phyloP scores from a whole-genome alignment of 2,329 filamentous ascomycete genomes.

The Alternaria infectoria region DNA sequence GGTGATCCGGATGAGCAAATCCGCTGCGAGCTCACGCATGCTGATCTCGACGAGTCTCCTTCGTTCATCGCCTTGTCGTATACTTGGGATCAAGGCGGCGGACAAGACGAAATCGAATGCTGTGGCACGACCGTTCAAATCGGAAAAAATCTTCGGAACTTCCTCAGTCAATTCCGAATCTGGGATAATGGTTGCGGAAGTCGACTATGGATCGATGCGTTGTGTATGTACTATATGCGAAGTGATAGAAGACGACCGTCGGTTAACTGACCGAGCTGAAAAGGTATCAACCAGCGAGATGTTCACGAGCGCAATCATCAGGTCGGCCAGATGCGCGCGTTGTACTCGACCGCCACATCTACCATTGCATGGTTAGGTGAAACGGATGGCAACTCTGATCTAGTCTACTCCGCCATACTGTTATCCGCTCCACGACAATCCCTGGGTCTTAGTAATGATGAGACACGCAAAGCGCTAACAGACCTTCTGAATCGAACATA shows the following conservation, averaged over 20 bases:
- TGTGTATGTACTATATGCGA: background rate
- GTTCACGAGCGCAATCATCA: background rate
- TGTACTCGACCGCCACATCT: background rate
- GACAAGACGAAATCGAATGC: background rate
- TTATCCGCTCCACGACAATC: no score
- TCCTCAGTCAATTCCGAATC: background rate
- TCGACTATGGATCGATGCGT: background rate
- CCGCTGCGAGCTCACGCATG: background rate
- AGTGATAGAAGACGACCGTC: no score
- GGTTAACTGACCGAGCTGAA: rapidly evolving
- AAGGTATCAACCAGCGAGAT: background rate
- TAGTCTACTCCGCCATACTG: background rate
- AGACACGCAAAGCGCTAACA: background rate
- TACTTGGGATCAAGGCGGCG: background rate
- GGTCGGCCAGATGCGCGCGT: background rate
- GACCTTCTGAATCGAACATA: background rate
- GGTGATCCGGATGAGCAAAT: background rate
- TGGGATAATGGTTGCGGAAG: background rate
- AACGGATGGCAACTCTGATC: rapidly evolving
- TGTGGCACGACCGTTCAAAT: background rate
- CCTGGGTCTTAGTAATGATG: no score
- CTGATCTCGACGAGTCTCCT: background rate
- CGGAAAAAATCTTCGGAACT: rapidly evolving
- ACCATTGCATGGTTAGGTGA: background rate
- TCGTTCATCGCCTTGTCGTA: background rate